Percentiles rank a stretch among this genome's conserved stretches.
phyloP scores from a whole-genome alignment of 768 basidiomycete genomes.

The Rhodotorula paludigena region DNA sequence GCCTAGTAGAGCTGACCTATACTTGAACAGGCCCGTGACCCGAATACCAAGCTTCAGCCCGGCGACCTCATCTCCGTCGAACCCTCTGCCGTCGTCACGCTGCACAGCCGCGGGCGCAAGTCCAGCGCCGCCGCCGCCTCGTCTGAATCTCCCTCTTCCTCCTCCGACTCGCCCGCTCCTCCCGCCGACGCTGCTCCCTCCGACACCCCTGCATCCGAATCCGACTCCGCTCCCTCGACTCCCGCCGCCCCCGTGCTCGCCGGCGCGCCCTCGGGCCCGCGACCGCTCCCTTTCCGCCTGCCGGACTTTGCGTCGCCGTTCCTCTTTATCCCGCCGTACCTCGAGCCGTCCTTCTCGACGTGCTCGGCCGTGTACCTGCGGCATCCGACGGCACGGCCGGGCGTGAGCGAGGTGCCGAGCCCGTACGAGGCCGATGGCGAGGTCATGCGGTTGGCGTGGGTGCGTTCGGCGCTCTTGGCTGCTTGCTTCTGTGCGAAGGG shows the following conservation, averaged over 20 bases:
- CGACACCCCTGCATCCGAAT: not conserved
- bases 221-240: not conserved
- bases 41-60: slow-evolving; percentile 82
- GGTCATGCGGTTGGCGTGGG: slow-evolving; percentile 86
- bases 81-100: slow-evolving; percentile 61
- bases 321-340: slow-evolving; percentile 87
- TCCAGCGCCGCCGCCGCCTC: not conserved
- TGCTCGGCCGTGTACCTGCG: slow-evolving; percentile 90
- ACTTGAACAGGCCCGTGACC: slow-evolving; percentile 62
- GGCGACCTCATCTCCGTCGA: slow-evolving; percentile 92
- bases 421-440: slow-evolving; percentile 96
- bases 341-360: slow-evolving; percentile 76
- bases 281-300: slow-evolving; percentile 62
- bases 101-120: too few species aligned
- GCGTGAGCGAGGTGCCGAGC: slow-evolving; percentile 89
- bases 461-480: not conserved
- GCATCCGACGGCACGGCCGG: slow-evolving; percentile 92
- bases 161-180: not conserved
- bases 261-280: not conserved
- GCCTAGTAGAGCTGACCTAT: not conserved
- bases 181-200: slow-evolving; percentile 13
- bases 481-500: not conserved
- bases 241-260: not conserved
- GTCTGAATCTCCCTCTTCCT: slow-evolving; percentile 2
- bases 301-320: slow-evolving; percentile 83